Evolutionary conservation across 2,329 filamentous ascomycete species (phyloP).

Genomic region (Albifimbria verrucaria): DNA sequence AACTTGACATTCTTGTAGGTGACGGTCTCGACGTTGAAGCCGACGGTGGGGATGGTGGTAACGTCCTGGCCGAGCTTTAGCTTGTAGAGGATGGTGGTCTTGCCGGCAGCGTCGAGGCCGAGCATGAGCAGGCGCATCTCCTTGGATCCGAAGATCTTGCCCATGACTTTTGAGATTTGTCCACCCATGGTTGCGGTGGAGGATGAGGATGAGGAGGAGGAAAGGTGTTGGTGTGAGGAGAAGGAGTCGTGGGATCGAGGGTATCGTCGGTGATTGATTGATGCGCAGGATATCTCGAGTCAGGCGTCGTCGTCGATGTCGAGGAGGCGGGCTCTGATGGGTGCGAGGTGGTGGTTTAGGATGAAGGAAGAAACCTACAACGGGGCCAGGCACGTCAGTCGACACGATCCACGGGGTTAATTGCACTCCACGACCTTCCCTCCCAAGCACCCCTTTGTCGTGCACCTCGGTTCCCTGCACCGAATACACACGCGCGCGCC

Average conservation of each 20-base stretch:
- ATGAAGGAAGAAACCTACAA: too few relatives aligned
- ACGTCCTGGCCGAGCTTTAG: conserved; percentile 97
- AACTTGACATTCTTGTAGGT: conserved; percentile 99
- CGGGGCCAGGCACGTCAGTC: too few relatives aligned
- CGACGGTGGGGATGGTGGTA: conserved; percentile 96
- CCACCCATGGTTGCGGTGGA: conserved; percentile 70
- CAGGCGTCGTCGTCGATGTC: too few relatives aligned
- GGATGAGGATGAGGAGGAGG: background rate
- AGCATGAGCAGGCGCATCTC: conserved; percentile 99
- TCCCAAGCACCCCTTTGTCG: too few relatives aligned
- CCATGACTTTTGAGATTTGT: conserved; percentile 92
- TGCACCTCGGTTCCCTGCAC: too few relatives aligned
- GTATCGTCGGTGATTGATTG: too few relatives aligned
- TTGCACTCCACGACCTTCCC: too few relatives aligned
- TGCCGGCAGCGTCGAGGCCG: conserved; percentile 94
- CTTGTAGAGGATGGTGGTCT: conserved; percentile 99
- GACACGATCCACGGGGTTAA: too few relatives aligned
- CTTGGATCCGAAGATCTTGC: conserved; percentile 98
- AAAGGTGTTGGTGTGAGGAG: background rate
- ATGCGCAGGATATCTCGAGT: too few relatives aligned
- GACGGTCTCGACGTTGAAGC: conserved; percentile 98
- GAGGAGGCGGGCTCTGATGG: too few relatives aligned
- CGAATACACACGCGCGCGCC: too few relatives aligned
- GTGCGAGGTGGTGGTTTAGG: too few relatives aligned
- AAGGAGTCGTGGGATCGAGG: background rate